Evolutionary conservation across 2,329 filamentous ascomycete genomes (phyloP), one percentile per base, ranked within the genome.

Genomic region (Aciculosporium take): DNA sequence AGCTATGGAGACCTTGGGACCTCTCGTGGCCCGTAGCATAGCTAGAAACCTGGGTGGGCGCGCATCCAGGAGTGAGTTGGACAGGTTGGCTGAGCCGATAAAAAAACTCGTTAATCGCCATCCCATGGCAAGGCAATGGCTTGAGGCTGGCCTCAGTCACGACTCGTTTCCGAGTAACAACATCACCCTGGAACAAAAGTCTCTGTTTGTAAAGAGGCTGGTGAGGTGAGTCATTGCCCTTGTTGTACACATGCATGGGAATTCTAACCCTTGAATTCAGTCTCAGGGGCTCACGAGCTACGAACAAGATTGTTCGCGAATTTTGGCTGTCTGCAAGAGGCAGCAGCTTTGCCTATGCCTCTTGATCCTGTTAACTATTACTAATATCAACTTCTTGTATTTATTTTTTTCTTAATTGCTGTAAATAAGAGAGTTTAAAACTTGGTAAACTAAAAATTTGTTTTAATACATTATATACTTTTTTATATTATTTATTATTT

Each of bases 301-400:
- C 81, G 3, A 83, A 79, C 47, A 70, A 77, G 41, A 67, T 83
- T 1, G 74, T 84, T 3, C 71, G 74, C 44, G 79, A 84, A 24
- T 86, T 86, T 53, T 87, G 80, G 77, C 60, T 84, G n/a, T 67
- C 70, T 2, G 79, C 78, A 46, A 67, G 81, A 46, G 73, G 73
- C 6, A 68, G 69, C 1, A 75, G 65, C 50, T 80, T 78, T 57
- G 65, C 74, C 7, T 80, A 79, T 57, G 69, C 65, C 37, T 77
- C 74, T 34, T 78, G 50, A 53, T 7, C n/a, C n/a, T n/a, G n/a
- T n/a, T n/a, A n/a, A n/a, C n/a, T n/a, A n/a, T n/a, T n/a, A n/a
- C n/a, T n/a, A n/a, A n/a, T n/a, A n/a, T n/a, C n/a, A n/a, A n/a
- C n/a, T n/a, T n/a, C n/a, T n/a, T n/a, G n/a, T n/a, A n/a, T n/a